These are phyloP conservation scores for Lablab purpureus DNA, from an alignment of 306 rosid genomes.

Conservation along the genomic window DNA sequence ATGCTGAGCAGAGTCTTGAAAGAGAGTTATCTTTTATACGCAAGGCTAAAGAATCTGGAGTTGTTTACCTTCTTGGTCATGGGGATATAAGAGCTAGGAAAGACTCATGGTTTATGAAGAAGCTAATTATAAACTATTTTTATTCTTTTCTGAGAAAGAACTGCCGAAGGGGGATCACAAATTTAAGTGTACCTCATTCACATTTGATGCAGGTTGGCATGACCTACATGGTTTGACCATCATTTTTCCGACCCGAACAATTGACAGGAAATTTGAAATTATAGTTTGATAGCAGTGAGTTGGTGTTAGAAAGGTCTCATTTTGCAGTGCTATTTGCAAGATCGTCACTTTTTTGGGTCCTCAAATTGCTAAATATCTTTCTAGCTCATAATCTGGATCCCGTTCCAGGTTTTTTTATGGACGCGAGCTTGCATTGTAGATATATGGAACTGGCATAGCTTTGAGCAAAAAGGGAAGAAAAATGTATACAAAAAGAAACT, in stretches of 20 bases:
- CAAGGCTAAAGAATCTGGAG: constrained; percentile 91
- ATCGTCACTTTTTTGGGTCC: constrained; percentile 34
- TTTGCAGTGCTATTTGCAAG: constrained; percentile 22
- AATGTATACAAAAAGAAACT: constrained; percentile 15
- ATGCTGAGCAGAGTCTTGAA: constrained; percentile 89
- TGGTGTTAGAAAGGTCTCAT: constrained; percentile 35
- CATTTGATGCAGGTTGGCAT: constrained; percentile 96
- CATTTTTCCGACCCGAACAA: constrained; percentile 47
- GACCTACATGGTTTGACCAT: constrained; percentile 90
- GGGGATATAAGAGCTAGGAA: constrained; percentile 96
- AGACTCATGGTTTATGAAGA: constrained; percentile 93
- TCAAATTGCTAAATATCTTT: constrained; percentile 30
- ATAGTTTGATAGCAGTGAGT: constrained; percentile 11
- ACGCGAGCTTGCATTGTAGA: constrained; percentile 29
- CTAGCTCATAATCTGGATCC: constrained; percentile 7
- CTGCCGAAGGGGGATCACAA: constrained; percentile 86
- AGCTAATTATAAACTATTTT: constrained; percentile 85
- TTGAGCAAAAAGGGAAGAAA: constrained; percentile 28
- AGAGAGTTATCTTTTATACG: constrained; percentile 86
- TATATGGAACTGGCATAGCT: constrained; percentile 35
- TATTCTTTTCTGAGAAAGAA: constrained; percentile 89
- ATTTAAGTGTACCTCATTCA: constrained; percentile 94
- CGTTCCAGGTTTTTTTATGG: constrained; percentile 30
- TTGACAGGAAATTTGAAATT: constrained; percentile 28
- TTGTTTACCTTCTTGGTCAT: constrained; percentile 94